phyloP scores from a whole-genome alignment of 2,329 filamentous ascomycete species.

The Penicillium sp. region DNA sequence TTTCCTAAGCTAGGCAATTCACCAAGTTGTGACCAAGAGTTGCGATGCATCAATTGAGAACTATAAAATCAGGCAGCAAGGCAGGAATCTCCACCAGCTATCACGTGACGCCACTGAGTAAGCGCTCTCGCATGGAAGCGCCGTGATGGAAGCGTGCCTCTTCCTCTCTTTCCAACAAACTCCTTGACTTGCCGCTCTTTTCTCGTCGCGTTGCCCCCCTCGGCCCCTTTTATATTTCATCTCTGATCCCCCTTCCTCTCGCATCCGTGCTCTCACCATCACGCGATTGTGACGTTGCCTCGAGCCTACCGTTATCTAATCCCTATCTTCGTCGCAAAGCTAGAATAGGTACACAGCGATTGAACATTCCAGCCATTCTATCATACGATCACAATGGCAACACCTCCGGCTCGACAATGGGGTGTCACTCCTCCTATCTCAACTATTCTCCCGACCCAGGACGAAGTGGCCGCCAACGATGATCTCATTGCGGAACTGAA shows the following conservation, averaged over 20 bases:
- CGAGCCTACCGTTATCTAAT: constrained; percentile 19
- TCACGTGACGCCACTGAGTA: constrained; percentile 27
- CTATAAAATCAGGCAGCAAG: background rate
- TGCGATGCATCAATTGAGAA: too few species aligned
- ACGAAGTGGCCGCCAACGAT: constrained; percentile 77
- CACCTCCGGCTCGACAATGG: constrained; percentile 53
- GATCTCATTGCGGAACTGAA: constrained; percentile 83
- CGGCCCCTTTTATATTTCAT: background rate
- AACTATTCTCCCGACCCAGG: constrained; percentile 71
- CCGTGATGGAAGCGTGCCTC: constrained; percentile 15
- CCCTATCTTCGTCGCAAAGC: constrained; percentile 19
- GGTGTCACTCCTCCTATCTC: constrained; percentile 89
- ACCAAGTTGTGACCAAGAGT: too few species aligned
- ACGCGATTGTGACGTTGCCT: constrained; percentile 10
- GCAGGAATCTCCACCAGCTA: background rate
- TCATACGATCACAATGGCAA: constrained; percentile 37
- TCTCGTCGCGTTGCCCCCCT: constrained; percentile 2
- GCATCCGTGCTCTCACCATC: background rate
- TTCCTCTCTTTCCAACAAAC: constrained; percentile 7
- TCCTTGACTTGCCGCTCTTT: constrained; percentile 16
- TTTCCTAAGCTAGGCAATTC: too few species aligned
- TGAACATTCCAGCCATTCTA: background rate
- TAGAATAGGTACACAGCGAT: constrained; percentile 3
- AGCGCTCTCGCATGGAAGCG: constrained; percentile 19
- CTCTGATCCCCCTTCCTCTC: background rate